Evolutionary conservation across 192 early-diverging fungal species (phyloP).

Genomic region (Linderina pennispora): DNA sequence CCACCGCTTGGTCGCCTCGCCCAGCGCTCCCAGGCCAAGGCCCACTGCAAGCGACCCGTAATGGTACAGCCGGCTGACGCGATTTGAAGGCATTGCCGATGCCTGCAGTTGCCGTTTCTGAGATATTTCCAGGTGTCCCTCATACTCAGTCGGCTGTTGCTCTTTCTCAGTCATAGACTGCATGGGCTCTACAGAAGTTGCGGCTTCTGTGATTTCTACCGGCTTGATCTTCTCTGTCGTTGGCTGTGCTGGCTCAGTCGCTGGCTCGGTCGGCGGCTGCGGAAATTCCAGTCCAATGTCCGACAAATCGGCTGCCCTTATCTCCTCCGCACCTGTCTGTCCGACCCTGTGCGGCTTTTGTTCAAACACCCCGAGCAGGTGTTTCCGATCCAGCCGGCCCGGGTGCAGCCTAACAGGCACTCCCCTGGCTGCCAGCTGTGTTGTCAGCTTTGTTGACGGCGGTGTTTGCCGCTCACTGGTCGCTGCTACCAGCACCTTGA

Average conservation of each 20-base stretch:
- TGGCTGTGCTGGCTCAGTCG: too few relatives aligned
- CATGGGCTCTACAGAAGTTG: too few relatives aligned
- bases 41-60: constrained; percentile 72
- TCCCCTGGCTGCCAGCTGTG: background rate
- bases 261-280: too few relatives aligned
- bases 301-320: too few relatives aligned
- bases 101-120: constrained; percentile 21
- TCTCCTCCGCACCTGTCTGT: too few relatives aligned
- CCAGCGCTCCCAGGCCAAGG: constrained; percentile 64
- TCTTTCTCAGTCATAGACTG: too few relatives aligned
- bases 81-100: constrained; percentile 65
- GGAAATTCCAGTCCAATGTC: too few relatives aligned
- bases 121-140: too few relatives aligned
- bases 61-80: constrained; percentile 71
- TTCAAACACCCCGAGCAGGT: constrained; percentile 3
- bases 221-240: too few relatives aligned
- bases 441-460: background rate
- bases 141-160: too few relatives aligned
- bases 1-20: constrained; percentile 58
- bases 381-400: constrained; percentile 15
- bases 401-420: constrained; percentile 15
- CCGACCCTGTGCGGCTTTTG: background rate
- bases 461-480: background rate
- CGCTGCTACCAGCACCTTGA: too few relatives aligned
- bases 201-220: too few relatives aligned